These are phyloP conservation scores for Trichoderma hamatum DNA, from an alignment of 2,329 filamentous ascomycete species.

Conservation along the genomic window DNA sequence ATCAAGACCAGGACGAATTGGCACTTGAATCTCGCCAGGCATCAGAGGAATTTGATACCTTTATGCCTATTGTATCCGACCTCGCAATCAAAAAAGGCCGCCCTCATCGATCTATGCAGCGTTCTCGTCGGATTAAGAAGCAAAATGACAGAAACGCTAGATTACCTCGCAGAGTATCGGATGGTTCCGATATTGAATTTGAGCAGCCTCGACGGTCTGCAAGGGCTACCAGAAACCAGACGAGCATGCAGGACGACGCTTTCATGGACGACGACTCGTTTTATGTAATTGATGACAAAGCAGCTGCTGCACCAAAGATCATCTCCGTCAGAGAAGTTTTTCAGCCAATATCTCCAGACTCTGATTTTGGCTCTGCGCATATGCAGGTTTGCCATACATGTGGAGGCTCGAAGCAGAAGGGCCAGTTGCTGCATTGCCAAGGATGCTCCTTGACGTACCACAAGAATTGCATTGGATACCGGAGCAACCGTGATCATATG, in stretches of 20 bases:
- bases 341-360: slow-evolving; percentile 59
- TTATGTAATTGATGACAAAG: slow-evolving; percentile 52
- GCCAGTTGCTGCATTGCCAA: slow-evolving; percentile 81
- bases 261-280: slow-evolving; percentile 63
- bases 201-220: slow-evolving; percentile 54
- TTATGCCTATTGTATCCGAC: slow-evolving; percentile 45
- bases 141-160: slow-evolving; percentile 26
- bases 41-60: slow-evolving; percentile 41
- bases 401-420: slow-evolving; percentile 49
- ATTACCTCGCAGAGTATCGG: slow-evolving; percentile 32
- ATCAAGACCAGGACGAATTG: slow-evolving; percentile 41
- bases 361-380: slow-evolving; percentile 72
- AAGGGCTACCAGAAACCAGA: slow-evolving; percentile 49
- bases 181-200: slow-evolving; percentile 56
- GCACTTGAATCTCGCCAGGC: slow-evolving; percentile 34
- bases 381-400: slow-evolving; percentile 74
- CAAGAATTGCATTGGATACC: slow-evolving; percentile 75
- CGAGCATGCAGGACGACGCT: slow-evolving; percentile 55
- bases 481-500: slow-evolving; percentile 77
- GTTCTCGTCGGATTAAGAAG: slow-evolving; percentile 32
- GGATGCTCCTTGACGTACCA: slow-evolving; percentile 87
- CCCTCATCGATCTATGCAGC: slow-evolving; percentile 30
- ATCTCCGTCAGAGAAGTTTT: slow-evolving; percentile 76
- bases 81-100: slow-evolving; percentile 35
- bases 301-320: slow-evolving; percentile 54